phyloP scores from a whole-genome alignment of 148 eudicot genomes.

The Persicaria tinctoria region DNA sequence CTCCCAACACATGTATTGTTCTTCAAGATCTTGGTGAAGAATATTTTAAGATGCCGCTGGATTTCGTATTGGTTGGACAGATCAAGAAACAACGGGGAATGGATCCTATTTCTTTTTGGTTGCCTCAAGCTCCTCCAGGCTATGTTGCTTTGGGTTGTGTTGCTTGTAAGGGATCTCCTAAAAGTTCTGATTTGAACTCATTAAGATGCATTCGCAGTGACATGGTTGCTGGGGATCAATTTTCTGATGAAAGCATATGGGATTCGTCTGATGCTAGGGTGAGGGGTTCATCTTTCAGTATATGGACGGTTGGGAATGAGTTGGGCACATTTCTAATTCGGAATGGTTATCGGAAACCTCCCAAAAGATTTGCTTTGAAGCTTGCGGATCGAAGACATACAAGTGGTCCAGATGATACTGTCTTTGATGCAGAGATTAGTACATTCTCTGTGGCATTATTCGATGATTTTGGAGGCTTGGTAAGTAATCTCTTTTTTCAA shows the following conservation, averaged over 20 bases:
- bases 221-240: slow-evolving; percentile 80
- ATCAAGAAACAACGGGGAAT: slow-evolving; percentile 64
- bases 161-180: slow-evolving; percentile 80
- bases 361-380: slow-evolving; percentile 78
- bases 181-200: slow-evolving; percentile 52
- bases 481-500: slow-evolving; percentile 21
- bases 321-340: slow-evolving; percentile 75
- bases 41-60: slow-evolving; percentile 49
- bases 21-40: slow-evolving; percentile 74
- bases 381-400: slow-evolving; percentile 54
- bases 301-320: slow-evolving; percentile 80
- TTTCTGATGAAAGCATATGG: slow-evolving; percentile 81
- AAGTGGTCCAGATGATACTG: slow-evolving; percentile 69
- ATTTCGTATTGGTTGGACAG: slow-evolving; percentile 68
- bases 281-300: slow-evolving; percentile 57
- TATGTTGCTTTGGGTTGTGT: slow-evolving; percentile 87
- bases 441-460: slow-evolving; percentile 92
- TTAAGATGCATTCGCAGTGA: slow-evolving; percentile 87
- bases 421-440: slow-evolving; percentile 73
- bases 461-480: slow-evolving; percentile 98
- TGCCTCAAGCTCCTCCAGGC: slow-evolving; percentile 97
- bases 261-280: slow-evolving; percentile 62
- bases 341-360: slow-evolving; percentile 76
- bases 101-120: slow-evolving; percentile 73
- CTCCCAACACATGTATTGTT: slow-evolving; percentile 75